Evolutionary conservation across 176 grass and related monocot species (phyloP), one percentile per base, ranked within the genome.

Genomic region (Typha latifolia): DNA sequence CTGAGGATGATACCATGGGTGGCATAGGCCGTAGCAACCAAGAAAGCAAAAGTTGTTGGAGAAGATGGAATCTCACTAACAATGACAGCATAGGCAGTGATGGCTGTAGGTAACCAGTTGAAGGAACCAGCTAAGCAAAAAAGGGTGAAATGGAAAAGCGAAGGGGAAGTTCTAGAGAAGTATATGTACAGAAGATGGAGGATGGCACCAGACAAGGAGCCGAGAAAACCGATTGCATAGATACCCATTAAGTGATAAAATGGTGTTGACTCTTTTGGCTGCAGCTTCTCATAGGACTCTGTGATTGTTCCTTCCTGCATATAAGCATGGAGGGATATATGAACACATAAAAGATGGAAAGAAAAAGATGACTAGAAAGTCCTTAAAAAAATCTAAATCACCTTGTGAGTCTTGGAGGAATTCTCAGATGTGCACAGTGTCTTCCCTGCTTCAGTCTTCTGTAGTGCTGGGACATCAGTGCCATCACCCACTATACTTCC

Each of bases 121-220:
- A 90, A 85, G 2, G 76, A 72, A 64, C 87, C 87, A 12, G 82
- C 87, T 74, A 90, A 24, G 51, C 82, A 90, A 12, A 72, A 79
- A 21, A 85, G 74, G 24, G 62, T 77, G 82, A 85, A 90, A 66
- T 80, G 64, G 59, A 80, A 52, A 64, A 62, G 34, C 48, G 79
- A 77, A 82, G 73, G 69, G 4, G 73, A 59, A 6, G 72, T 47
- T 47, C 69, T 50, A 12, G 61, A 70, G n/a, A 85, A 63, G 65
- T 68, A 50, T 49, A 70, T 63, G 82, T 85, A 90, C 16, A 79
- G 34, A 32, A 67, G 72, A 70, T 82, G 85, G 34, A 90, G 56
- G 19, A 65, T 74, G 66, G 69, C 87, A 71, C 79, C 63, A 49
- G 82, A 90, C 11, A 90, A 48, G 69, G 82, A 74, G 65, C 79